These are phyloP conservation scores for Dianthus caryophyllus DNA, from an alignment of 148 eudicot genomes.

Conservation along the genomic window DNA sequence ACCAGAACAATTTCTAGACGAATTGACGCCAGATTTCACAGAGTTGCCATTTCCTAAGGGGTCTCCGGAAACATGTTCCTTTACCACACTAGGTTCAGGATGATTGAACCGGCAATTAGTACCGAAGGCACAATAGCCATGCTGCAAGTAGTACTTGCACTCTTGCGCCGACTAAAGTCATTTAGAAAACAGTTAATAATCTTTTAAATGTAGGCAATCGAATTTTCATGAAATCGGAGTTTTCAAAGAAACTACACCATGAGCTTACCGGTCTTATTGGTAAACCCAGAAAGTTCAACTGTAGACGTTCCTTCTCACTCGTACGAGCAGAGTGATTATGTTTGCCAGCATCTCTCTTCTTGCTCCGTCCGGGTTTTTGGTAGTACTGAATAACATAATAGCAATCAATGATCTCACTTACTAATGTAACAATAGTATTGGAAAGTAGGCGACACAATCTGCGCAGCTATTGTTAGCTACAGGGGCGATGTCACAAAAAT, in stretches of 20 bases:
- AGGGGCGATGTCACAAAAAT: no score
- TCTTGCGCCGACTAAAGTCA: slow-evolving; percentile 48
- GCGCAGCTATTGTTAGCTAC: no score
- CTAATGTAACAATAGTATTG: neutral
- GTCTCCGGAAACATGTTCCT: slow-evolving; percentile 28
- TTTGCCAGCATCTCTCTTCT: slow-evolving; percentile 61
- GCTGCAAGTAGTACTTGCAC: slow-evolving; percentile 60
- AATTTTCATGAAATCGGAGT: neutral
- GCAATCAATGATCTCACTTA: slow-evolving; percentile 14
- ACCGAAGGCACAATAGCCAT: slow-evolving; percentile 61
- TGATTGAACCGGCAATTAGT: slow-evolving; percentile 44
- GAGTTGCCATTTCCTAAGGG: slow-evolving; percentile 25
- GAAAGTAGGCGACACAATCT: neutral
- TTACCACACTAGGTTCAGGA: no score
- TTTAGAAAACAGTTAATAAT: slow-evolving; percentile 1
- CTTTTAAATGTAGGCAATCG: neutral
- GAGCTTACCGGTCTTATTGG: slow-evolving; percentile 46
- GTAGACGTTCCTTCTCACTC: slow-evolving; percentile 17
- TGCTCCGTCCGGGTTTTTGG: slow-evolving; percentile 55
- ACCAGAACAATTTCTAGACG: slow-evolving; percentile 24
- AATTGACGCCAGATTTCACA: slow-evolving; percentile 19
- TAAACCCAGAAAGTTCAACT: slow-evolving; percentile 51
- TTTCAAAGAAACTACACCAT: neutral
- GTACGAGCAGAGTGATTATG: slow-evolving; percentile 37
- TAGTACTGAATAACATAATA: slow-evolving; percentile 41